Percentiles rank a stretch among this genome's conserved stretches.
Evolutionary conservation across 2,329 filamentous ascomycete genomes (phyloP).

Genomic region (Aspergillus neoniger): DNA sequence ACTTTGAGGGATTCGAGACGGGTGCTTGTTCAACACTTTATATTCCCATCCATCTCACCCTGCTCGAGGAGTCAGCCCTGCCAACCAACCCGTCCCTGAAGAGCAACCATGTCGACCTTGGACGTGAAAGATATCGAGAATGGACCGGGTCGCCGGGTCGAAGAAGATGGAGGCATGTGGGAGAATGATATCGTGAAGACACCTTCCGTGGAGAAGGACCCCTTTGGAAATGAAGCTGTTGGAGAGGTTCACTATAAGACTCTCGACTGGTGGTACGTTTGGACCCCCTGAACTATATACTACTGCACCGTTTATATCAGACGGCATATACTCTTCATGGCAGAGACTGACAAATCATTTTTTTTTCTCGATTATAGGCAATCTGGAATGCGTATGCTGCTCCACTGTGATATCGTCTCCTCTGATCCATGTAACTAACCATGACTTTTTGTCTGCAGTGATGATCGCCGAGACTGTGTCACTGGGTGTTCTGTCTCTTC

Average conservation of each 20-base stretch:
- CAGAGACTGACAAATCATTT: constrained; percentile 34
- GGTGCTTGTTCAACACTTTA: neutral
- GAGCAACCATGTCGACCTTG: neutral
- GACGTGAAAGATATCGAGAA: constrained; percentile 20
- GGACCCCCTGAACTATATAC: neutral
- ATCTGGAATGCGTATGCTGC: constrained; percentile 36
- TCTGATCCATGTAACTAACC: neutral
- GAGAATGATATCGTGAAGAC: constrained; percentile 17
- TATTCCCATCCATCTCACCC: neutral
- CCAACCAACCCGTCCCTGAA: neutral
- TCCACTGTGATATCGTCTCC: neutral
- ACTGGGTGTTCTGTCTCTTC: constrained; percentile 57
- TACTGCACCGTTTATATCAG: too few relatives aligned
- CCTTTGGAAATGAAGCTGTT: constrained; percentile 34
- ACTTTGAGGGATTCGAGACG: neutral
- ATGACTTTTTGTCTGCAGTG: constrained; percentile 28
- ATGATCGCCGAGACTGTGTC: constrained; percentile 61
- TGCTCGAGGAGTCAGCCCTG: constrained; percentile 8
- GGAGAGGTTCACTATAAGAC: constrained; percentile 51
- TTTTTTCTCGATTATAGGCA: constrained; percentile 29
- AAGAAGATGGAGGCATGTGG: constrained; percentile 6
- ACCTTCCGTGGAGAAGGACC: constrained; percentile 23
- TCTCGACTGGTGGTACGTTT: constrained; percentile 42
- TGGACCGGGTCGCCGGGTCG: neutral
- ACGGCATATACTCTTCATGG: too few relatives aligned